Evolutionary conservation across 176 grass and related monocot species (phyloP).

Genomic region (Saccharum officinarum): DNA sequence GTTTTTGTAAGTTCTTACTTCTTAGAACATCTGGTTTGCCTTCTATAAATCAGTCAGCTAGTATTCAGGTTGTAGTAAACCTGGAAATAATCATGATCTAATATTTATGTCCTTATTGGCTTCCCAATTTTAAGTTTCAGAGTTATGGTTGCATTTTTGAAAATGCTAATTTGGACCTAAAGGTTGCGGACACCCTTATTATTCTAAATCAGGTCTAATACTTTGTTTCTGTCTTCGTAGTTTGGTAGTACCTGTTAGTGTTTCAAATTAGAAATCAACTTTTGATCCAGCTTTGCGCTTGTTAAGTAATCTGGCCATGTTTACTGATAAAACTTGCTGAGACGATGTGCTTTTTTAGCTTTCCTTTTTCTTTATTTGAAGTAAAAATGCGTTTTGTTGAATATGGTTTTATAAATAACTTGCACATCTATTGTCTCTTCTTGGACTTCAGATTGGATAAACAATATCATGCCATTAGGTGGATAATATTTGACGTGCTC

Average conservation of each 20-base stretch:
- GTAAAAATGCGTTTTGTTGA: constrained; percentile 6
- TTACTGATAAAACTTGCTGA: neutral
- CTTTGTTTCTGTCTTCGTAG: neutral
- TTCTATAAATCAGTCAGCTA: constrained; percentile 3
- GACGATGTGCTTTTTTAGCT: neutral
- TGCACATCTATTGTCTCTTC: constrained; percentile 30
- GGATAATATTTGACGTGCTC: constrained; percentile 31
- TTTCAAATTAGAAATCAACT: constrained; percentile 20
- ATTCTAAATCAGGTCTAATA: neutral
- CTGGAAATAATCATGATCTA: constrained; percentile 1
- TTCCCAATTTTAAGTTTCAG: neutral
- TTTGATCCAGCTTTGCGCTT: constrained; percentile 2
- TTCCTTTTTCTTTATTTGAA: constrained; percentile 12
- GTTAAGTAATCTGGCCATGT: constrained; percentile 1
- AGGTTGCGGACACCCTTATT: neutral
- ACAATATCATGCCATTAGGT: constrained; percentile 24
- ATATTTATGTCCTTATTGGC: neutral
- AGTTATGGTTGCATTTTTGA: constrained; percentile 1
- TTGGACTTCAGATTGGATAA: constrained; percentile 40
- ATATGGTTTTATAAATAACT: constrained; percentile 16
- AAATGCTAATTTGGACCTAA: neutral
- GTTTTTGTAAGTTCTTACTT: neutral
- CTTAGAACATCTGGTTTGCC: neutral
- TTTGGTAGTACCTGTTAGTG: neutral
- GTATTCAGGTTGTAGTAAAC: constrained; percentile 10